Evolutionary conservation across 495 filamentous ascomycete genomes (phyloP).

Genomic region (Penicillium desertorum): DNA sequence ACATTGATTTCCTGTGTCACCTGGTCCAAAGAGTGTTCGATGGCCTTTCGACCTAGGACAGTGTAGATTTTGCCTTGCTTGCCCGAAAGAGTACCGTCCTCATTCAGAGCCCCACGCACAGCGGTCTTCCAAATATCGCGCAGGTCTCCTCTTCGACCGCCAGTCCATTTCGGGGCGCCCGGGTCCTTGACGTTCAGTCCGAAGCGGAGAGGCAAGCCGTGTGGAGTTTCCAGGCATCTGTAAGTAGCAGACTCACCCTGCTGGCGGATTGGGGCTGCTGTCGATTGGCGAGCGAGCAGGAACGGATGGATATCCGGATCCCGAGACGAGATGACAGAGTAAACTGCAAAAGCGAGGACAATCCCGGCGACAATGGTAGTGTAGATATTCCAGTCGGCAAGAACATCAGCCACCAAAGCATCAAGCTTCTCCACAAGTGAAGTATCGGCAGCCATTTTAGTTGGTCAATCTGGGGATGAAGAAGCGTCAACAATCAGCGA

Average conservation of each 20-base stretch:
- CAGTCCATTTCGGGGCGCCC: conserved; percentile 75
- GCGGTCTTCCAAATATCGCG: conserved; percentile 88
- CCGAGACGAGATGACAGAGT: conserved; percentile 57
- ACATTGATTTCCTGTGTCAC: conserved; percentile 85
- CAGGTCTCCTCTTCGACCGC: conserved; percentile 83
- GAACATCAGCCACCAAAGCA: conserved; percentile 60
- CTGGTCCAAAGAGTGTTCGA: conserved; percentile 68
- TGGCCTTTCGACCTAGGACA: conserved; percentile 68
- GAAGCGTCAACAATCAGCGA: conserved; percentile 17
- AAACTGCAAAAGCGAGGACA: conserved; percentile 61
- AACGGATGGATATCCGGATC: conserved; percentile 92
- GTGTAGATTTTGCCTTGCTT: conserved; percentile 76
- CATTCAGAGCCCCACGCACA: conserved; percentile 59
- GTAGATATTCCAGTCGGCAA: conserved; percentile 78
- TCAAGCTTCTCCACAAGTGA: conserved; percentile 63
- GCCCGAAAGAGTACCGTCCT: conserved; percentile 57
- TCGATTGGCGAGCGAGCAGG: conserved; percentile 80
- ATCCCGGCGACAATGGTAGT: conserved; percentile 61
- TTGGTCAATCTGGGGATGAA: conserved; percentile 4
- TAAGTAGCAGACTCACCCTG: conserved; percentile 81
- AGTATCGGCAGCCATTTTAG: conserved; percentile 51
- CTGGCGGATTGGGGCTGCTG: conserved; percentile 73
- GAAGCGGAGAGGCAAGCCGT: conserved; percentile 75
- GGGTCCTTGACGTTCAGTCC: conserved; percentile 85
- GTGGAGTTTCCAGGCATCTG: conserved; percentile 75